These are phyloP conservation scores for Xylaria sp. DNA, from an alignment of 2,329 filamentous ascomycete species.

Conservation along the genomic window DNA sequence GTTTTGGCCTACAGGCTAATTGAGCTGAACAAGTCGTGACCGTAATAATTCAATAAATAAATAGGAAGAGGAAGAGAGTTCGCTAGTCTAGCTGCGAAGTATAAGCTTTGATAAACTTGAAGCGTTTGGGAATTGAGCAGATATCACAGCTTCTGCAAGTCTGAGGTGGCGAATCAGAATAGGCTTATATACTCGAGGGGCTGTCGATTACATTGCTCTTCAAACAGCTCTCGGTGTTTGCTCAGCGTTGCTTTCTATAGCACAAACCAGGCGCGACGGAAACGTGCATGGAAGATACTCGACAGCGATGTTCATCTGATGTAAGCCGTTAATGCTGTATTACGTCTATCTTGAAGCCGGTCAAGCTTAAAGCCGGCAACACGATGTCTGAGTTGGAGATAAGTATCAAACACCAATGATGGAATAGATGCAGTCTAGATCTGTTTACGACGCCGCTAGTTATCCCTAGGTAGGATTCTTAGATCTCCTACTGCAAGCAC, in stretches of 20 bases:
- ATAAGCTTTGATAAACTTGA: not conserved
- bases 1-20: not conserved
- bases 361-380: not conserved
- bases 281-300: not conserved
- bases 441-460: not conserved
- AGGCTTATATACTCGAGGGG: constrained; percentile 1
- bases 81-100: not conserved
- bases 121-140: not conserved
- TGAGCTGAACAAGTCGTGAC: not conserved
- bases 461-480: not conserved
- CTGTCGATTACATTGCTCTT: not conserved
- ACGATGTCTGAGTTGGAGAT: not conserved
- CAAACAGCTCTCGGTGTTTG: not conserved
- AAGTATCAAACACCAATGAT: not conserved
- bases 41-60: not conserved
- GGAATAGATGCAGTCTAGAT: not conserved
- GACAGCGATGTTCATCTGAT: not conserved
- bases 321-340: constrained; percentile 8
- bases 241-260: not conserved
- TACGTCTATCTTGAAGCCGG: constrained; percentile 6
- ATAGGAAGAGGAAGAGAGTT: not conserved
- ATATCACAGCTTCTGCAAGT: too few species aligned
- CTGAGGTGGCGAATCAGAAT: not conserved
- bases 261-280: not conserved
- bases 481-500: not conserved